Evolutionary conservation across 371 early-diverging fungal genomes (phyloP).

Genomic region (Mortierella sp.): DNA sequence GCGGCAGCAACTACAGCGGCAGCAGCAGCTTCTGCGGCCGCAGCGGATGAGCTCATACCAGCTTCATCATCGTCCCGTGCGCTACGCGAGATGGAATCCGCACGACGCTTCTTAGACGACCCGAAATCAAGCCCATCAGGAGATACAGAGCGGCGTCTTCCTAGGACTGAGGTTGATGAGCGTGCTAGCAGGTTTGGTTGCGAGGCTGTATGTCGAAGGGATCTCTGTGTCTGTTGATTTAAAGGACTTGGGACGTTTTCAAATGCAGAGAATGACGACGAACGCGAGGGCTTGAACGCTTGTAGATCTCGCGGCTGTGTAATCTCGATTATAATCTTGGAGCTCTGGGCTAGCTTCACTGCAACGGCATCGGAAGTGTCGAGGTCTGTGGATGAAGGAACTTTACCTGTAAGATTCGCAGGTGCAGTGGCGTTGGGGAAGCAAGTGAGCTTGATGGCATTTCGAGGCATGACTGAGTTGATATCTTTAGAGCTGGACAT

Average conservation of each 20-base stretch:
- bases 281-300: constrained; percentile 13
- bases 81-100: constrained; percentile 22
- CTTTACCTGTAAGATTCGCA: background rate
- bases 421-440: constrained; percentile 29
- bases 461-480: constrained; percentile 22
- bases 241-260: constrained; percentile 16
- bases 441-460: constrained; percentile 48
- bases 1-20: constrained; percentile 34
- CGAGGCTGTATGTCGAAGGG: constrained; percentile 30
- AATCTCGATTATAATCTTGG: constrained; percentile 52
- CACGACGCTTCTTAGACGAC: constrained; percentile 49
- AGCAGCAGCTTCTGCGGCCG: constrained; percentile 29
- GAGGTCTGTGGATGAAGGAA: background rate
- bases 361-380: constrained; percentile 27
- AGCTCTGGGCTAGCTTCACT: constrained; percentile 27
- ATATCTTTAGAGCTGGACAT: constrained; percentile 13
- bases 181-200: constrained; percentile 37
- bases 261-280: constrained; percentile 7
- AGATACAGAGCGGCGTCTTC: constrained; percentile 36
- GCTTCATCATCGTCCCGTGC: constrained; percentile 9
- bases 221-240: background rate
- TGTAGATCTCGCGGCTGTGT: constrained; percentile 29
- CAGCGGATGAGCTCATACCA: background rate
- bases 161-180: constrained; percentile 21
- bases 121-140: constrained; percentile 28